Percentiles rank a stretch among this genome's conserved stretches.
These are phyloP conservation scores for Phlebiopsis gigantea DNA, from an alignment of 768 basidiomycete species.

Conservation along the genomic window DNA sequence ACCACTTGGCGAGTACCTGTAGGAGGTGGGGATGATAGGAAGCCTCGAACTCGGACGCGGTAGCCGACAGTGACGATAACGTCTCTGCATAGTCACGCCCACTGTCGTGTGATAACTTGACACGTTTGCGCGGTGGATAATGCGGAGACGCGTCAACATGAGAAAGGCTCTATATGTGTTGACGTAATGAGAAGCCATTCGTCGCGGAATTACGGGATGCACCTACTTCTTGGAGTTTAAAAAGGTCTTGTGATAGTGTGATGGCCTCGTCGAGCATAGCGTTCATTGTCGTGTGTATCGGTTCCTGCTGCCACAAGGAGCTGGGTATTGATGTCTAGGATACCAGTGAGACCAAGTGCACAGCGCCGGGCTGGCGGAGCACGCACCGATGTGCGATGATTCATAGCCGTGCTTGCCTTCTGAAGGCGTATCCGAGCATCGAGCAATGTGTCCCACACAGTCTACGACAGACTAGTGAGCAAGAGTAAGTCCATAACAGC, in stretches of 20 bases:
- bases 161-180: conserved; percentile 11
- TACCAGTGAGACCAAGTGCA: conserved; percentile 17
- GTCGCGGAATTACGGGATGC: neutral
- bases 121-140: conserved; percentile 52
- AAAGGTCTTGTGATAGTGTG: conserved; percentile 60
- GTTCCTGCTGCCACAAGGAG: conserved; percentile 27
- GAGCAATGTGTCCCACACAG: conserved; percentile 80
- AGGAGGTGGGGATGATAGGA: conserved; percentile 68
- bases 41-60: conserved; percentile 20
- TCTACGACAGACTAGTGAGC: conserved; percentile 35
- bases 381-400: conserved; percentile 61
- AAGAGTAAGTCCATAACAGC: neutral
- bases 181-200: conserved; percentile 4
- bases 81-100: conserved; percentile 34
- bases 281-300: conserved; percentile 41
- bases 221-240: conserved; percentile 61
- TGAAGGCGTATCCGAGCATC: conserved; percentile 92
- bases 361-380: conserved; percentile 9
- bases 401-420: conserved; percentile 64
- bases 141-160: neutral
- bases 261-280: conserved; percentile 58
- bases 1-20: conserved; percentile 90
- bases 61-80: conserved; percentile 33
- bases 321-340: conserved; percentile 16
- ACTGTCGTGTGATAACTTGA: conserved; percentile 32